These are phyloP conservation scores for Globisporangium radiosum DNA, from an alignment of 352 stramenopile species.

Conservation along the genomic window DNA sequence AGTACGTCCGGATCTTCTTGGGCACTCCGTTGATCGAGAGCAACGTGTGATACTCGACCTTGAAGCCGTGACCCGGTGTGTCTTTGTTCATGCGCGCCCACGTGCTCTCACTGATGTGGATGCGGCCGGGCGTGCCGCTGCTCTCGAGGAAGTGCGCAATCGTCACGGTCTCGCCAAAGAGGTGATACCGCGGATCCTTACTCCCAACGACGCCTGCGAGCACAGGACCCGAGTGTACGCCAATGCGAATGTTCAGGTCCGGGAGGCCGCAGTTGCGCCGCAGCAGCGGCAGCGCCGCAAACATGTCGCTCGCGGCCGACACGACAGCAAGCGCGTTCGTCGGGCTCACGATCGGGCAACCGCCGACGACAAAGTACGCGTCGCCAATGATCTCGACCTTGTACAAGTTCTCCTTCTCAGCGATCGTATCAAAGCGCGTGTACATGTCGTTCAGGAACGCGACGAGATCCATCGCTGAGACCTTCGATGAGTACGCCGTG, in stretches of 20 bases:
- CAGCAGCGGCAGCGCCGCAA: slow-evolving; percentile 48
- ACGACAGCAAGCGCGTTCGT: slow-evolving; percentile 71
- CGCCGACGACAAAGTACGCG: slow-evolving; percentile 80
- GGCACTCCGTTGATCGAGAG: slow-evolving; percentile 63
- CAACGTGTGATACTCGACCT: slow-evolving; percentile 81
- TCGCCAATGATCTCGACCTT: slow-evolving; percentile 89
- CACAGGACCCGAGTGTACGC: slow-evolving; percentile 74
- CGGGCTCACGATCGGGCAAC: slow-evolving; percentile 49
- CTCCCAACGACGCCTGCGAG: slow-evolving; percentile 81
- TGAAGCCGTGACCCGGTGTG: slow-evolving; percentile 69
- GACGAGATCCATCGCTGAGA: slow-evolving; percentile 82
- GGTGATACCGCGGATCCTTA: slow-evolving; percentile 77
- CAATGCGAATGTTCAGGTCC: slow-evolving; percentile 85
- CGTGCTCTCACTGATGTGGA: slow-evolving; percentile 81
- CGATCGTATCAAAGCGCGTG: slow-evolving; percentile 81
- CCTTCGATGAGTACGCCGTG: slow-evolving; percentile 71
- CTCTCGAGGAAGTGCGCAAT: slow-evolving; percentile 81
- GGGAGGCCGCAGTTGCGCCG: slow-evolving; percentile 65
- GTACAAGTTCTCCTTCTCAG: slow-evolving; percentile 81
- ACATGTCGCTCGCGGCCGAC: slow-evolving; percentile 72
- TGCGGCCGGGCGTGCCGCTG: slow-evolving; percentile 60
- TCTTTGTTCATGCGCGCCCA: slow-evolving; percentile 81
- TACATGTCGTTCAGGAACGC: slow-evolving; percentile 88
- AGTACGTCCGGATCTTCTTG: slow-evolving; percentile 78
- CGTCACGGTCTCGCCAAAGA: slow-evolving; percentile 83